Conservation (phyloP, 2,329 filamentous ascomycete genomes). For the Pseudogymnoascus sp. region DNA sequence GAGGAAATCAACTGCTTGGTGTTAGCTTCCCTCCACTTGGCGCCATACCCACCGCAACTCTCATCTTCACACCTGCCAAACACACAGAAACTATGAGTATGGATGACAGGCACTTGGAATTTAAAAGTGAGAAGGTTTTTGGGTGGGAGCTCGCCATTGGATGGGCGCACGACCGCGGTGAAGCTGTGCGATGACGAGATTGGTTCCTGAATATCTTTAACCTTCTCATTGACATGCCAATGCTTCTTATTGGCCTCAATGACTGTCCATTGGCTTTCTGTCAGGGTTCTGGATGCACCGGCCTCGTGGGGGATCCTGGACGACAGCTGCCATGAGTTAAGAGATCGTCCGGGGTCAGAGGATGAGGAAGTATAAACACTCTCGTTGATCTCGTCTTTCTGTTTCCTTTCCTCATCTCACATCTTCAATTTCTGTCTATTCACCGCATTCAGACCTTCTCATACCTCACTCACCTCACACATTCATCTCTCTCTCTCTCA, state of each 20-base stretch:
- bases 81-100: too few species aligned
- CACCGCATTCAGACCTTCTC: not conserved
- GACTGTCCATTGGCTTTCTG: not conserved
- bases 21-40: not conserved
- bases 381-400: not conserved
- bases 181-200: not conserved
- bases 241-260: not conserved
- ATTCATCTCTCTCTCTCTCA: not conserved
- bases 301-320: not conserved
- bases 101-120: not conserved
- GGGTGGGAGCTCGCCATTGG: not conserved
- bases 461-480: not conserved
- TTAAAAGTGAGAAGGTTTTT: constrained; percentile 1
- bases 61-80: too few species aligned
- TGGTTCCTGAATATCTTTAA: constrained; percentile 3
- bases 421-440: not conserved
- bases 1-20: not conserved
- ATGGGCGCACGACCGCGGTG: not conserved
- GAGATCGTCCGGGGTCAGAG: not conserved
- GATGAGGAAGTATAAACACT: not conserved
- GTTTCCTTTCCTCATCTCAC: not conserved
- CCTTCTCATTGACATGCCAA: not conserved
- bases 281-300: not conserved
- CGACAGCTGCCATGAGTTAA: not conserved
- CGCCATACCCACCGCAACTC: too few species aligned